Conservation (phyloP, 768 basidiomycete genomes). For the Scleroderma citrinum region DNA sequence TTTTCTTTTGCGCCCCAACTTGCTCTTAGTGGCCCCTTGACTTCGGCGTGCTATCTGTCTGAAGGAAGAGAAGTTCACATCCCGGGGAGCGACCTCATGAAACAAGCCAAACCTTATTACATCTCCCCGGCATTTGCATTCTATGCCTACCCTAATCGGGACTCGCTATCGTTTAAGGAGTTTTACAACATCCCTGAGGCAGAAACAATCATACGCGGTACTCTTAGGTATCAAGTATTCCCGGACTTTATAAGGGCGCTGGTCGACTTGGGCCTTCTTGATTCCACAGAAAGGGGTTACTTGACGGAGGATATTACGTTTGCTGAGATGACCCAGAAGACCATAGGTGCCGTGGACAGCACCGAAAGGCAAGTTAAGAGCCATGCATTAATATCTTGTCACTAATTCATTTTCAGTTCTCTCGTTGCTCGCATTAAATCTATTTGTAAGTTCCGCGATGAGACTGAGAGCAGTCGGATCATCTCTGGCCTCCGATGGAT, state of each 20-base stretch:
- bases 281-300: slow-evolving; percentile 71
- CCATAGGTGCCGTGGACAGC: slow-evolving; percentile 59
- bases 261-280: slow-evolving; percentile 83
- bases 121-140: slow-evolving; percentile 96
- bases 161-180: slow-evolving; percentile 86
- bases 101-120: slow-evolving; percentile 84
- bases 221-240: slow-evolving; percentile 94
- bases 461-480: slow-evolving; percentile 67
- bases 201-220: slow-evolving; percentile 87
- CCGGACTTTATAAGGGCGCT: slow-evolving; percentile 87
- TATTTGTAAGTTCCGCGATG: slow-evolving; percentile 50
- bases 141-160: slow-evolving; percentile 94
- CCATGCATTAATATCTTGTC: slow-evolving; percentile 1
- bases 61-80: slow-evolving; percentile 60
- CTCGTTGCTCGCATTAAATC: too few species aligned
- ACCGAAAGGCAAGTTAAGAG: slow-evolving; percentile 52
- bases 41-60: slow-evolving; percentile 76
- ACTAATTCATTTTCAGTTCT: too few species aligned
- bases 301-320: slow-evolving; percentile 70
- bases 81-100: slow-evolving; percentile 82
- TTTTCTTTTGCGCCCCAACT: slow-evolving; percentile 98
- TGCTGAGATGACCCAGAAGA: slow-evolving; percentile 75
- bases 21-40: slow-evolving; percentile 90
- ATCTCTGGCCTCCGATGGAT: slow-evolving; percentile 93
- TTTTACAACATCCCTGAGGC: slow-evolving; percentile 93